phyloP scores from a whole-genome alignment of 139 green algal species.

The Klebsormidium nitens region DNA sequence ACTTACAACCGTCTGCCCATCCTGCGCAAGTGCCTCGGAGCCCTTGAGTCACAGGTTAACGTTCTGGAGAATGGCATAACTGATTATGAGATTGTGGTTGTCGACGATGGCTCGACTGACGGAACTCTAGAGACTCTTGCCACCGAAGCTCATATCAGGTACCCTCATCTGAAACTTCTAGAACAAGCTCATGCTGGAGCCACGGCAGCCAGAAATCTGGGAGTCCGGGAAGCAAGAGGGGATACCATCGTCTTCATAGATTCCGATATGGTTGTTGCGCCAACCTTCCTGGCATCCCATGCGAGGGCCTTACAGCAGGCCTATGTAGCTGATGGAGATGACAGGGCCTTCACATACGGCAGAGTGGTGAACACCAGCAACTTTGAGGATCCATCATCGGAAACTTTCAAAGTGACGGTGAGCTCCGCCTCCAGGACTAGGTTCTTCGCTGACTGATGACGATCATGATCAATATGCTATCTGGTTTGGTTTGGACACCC shows the following conservation, averaged over 20 bases:
- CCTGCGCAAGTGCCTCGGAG: conserved; percentile 40
- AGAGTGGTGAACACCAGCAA: conserved; percentile 24
- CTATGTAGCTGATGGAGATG: not conserved
- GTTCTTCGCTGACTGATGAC: too few species aligned
- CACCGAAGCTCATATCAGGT: too few species aligned
- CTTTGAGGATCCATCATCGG: conserved; percentile 18
- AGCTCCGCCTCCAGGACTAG: not conserved
- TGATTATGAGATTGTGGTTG: conserved; percentile 44
- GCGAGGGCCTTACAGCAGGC: not conserved
- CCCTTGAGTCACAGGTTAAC: conserved; percentile 31
- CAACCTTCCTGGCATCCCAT: not conserved
- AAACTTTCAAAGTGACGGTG: conserved; percentile 39
- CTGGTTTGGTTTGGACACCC: too few species aligned
- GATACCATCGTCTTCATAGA: conserved; percentile 27
- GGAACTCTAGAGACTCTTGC: not conserved
- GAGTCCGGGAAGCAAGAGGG: not conserved
- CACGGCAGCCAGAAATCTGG: conserved; percentile 6
- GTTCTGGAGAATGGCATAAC: not conserved
- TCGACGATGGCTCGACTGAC: conserved; percentile 40
- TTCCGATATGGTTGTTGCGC: conserved; percentile 8
- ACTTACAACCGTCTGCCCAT: conserved; percentile 51
- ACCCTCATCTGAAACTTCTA: not conserved
- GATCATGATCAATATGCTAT: too few species aligned
- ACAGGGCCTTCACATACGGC: conserved; percentile 21
- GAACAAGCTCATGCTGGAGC: conserved; percentile 6